These are phyloP conservation scores for Alternaria sp. DNA, from an alignment of 2,329 filamentous ascomycete species.

Conservation along the genomic window DNA sequence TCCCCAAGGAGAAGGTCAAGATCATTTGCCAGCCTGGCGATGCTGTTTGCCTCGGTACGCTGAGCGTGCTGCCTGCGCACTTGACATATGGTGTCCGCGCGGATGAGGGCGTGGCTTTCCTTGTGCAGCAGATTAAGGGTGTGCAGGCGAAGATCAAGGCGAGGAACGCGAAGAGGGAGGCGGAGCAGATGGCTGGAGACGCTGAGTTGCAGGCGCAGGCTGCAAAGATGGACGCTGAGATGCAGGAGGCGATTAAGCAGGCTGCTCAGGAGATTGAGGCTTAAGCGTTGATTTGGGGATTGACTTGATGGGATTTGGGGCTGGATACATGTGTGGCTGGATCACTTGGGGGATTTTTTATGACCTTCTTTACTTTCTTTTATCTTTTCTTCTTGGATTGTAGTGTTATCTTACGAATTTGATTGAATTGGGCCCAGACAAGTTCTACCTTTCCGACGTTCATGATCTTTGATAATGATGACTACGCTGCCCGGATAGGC, in stretches of 20 bases:
- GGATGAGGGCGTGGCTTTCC: slow-evolving; percentile 36
- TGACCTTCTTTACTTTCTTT: background rate
- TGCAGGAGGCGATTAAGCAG: slow-evolving; percentile 3
- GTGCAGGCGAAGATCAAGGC: slow-evolving; percentile 39
- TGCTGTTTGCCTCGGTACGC: slow-evolving; percentile 58
- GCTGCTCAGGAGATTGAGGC: slow-evolving; percentile 3
- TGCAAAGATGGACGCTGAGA: background rate
- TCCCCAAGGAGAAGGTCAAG: slow-evolving; percentile 53
- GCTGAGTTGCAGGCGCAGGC: background rate
- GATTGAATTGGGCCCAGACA: background rate
- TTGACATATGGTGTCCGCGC: slow-evolving; percentile 40
- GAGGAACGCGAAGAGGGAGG: slow-evolving; percentile 34
- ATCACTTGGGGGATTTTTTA: background rate
- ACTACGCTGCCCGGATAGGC: background rate
- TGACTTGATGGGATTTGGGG: background rate
- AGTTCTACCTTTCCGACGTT: too few species aligned
- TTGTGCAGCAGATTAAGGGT: slow-evolving; percentile 33
- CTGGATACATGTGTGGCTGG: slow-evolving; percentile 4
- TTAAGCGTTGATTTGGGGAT: background rate
- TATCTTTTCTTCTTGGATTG: background rate
- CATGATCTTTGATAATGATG: too few species aligned
- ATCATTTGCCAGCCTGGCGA: slow-evolving; percentile 60
- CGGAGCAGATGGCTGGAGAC: slow-evolving; percentile 10
- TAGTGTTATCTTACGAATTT: background rate
- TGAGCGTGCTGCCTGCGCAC: slow-evolving; percentile 40